These are phyloP conservation scores for Wickerhamomyces silvicola DNA, from an alignment of 805 yeast species.

Conservation along the genomic window DNA sequence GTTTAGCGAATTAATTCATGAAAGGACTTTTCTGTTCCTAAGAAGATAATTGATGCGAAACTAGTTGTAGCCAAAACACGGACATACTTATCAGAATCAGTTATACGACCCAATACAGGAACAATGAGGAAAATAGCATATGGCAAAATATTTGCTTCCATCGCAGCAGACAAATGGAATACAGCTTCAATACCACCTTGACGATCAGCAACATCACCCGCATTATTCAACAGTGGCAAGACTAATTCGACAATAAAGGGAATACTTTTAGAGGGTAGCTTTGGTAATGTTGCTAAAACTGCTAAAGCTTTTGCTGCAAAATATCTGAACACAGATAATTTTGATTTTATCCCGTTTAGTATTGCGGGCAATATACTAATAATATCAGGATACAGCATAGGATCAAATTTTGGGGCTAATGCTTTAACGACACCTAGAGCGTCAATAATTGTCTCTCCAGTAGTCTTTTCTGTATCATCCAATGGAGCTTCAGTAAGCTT, in stretches of 20 bases:
- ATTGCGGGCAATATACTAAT: slow-evolving; percentile 47
- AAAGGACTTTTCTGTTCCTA: slow-evolving; percentile 91
- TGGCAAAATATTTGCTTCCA: slow-evolving; percentile 89
- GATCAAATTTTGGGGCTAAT: slow-evolving; percentile 54
- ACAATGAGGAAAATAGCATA: slow-evolving; percentile 93
- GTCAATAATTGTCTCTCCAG: slow-evolving; percentile 81
- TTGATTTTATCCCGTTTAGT: slow-evolving; percentile 50
- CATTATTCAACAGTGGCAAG: slow-evolving; percentile 75
- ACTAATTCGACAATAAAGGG: slow-evolving; percentile 72
- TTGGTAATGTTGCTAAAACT: slow-evolving; percentile 60
- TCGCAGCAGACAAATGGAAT: slow-evolving; percentile 73
- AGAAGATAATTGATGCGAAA: slow-evolving; percentile 89
- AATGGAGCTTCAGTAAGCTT: slow-evolving; percentile 27
- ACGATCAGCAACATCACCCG: slow-evolving; percentile 61
- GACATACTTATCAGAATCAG: slow-evolving; percentile 87
- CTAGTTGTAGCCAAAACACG: slow-evolving; percentile 90
- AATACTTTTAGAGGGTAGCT: slow-evolving; percentile 66
- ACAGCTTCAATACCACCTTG: slow-evolving; percentile 94
- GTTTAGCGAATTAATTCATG: slow-evolving; percentile 96
- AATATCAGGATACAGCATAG: slow-evolving; percentile 41
- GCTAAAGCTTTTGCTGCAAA: slow-evolving; percentile 89
- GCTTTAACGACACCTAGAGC: slow-evolving; percentile 78
- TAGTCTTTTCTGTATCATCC: slow-evolving; percentile 32
- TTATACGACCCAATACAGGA: slow-evolving; percentile 96
- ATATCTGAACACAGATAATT: slow-evolving; percentile 79